Percentiles rank a stretch among this genome's conserved stretches.
Conservation (phyloP, 2,329 filamentous ascomycete genomes). For the Calonectria hongkongensis region DNA sequence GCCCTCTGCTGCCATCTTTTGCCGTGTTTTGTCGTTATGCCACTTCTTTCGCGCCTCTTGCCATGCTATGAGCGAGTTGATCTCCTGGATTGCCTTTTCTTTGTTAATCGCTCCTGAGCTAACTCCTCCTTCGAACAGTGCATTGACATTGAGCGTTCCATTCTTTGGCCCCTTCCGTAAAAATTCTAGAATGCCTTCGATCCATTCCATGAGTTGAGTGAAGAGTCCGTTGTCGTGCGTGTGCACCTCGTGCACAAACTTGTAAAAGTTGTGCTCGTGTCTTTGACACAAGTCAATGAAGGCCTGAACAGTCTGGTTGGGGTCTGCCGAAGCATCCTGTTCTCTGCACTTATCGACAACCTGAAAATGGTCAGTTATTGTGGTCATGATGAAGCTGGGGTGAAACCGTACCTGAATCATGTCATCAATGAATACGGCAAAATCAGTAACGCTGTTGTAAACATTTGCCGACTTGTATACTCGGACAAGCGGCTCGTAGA, state of each 20-base stretch:
- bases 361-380: conserved; percentile 58
- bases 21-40: conserved; percentile 97
- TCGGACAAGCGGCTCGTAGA: conserved; percentile 96
- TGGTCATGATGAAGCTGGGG: background rate
- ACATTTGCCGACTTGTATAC: conserved; percentile 99
- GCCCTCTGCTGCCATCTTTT: conserved; percentile 96
- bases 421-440: conserved; percentile 94
- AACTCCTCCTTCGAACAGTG: conserved; percentile 88
- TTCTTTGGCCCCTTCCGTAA: conserved; percentile 89
- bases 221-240: conserved; percentile 97
- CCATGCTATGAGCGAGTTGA: conserved; percentile 92
- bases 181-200: conserved; percentile 96
- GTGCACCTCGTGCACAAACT: conserved; percentile 98
- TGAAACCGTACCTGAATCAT: conserved; percentile 81
- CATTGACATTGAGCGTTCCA: conserved; percentile 95
- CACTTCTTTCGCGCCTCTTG: conserved; percentile 97
- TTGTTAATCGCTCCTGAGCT: conserved; percentile 81
- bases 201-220: conserved; percentile 96
- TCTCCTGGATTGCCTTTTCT: conserved; percentile 83
- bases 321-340: conserved; percentile 92
- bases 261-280: conserved; percentile 98
- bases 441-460: conserved; percentile 97
- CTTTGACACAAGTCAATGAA: conserved; percentile 98
- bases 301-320: conserved; percentile 97
- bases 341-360: conserved; percentile 80